Percentiles rank a stretch among this genome's conserved stretches.
Conservation (phyloP, 2,329 filamentous ascomycete genomes). For the Sphaerulina musiva region DNA sequence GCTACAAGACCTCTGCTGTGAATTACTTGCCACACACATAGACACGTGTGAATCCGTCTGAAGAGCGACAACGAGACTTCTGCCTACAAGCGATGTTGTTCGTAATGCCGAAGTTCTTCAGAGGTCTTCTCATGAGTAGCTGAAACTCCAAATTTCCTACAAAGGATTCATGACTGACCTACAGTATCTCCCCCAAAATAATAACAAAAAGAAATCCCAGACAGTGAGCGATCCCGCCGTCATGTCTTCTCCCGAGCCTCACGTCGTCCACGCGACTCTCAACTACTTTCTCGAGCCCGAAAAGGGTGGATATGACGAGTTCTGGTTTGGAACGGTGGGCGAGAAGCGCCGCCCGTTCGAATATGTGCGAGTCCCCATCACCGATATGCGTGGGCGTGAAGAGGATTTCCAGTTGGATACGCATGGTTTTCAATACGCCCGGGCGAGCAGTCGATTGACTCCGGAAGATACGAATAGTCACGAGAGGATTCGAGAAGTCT, state of each 20-base stretch:
- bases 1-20: too few relatives aligned
- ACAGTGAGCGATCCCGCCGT: too few relatives aligned
- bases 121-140: too few relatives aligned
- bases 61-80: too few relatives aligned
- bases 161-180: too few relatives aligned
- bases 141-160: too few relatives aligned
- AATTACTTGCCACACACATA: too few relatives aligned
- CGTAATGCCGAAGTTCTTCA: too few relatives aligned
- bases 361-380: constrained; percentile 32
- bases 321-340: constrained; percentile 10
- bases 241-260: background rate
- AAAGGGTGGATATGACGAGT: constrained; percentile 10
- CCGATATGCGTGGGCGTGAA: constrained; percentile 37
- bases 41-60: too few relatives aligned
- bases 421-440: constrained; percentile 25
- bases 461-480: constrained; percentile 1
- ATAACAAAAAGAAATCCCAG: too few relatives aligned
- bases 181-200: too few relatives aligned
- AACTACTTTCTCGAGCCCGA: constrained; percentile 15
- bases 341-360: constrained; percentile 14
- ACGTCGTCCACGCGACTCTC: constrained; percentile 8
- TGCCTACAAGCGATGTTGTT: too few relatives aligned
- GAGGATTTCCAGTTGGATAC: constrained; percentile 9
- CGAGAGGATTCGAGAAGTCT: constrained; percentile 5
- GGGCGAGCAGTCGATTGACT: background rate